These are phyloP conservation scores for Apocynum venetum DNA, from an alignment of 257 asterid species.

Conservation along the genomic window DNA sequence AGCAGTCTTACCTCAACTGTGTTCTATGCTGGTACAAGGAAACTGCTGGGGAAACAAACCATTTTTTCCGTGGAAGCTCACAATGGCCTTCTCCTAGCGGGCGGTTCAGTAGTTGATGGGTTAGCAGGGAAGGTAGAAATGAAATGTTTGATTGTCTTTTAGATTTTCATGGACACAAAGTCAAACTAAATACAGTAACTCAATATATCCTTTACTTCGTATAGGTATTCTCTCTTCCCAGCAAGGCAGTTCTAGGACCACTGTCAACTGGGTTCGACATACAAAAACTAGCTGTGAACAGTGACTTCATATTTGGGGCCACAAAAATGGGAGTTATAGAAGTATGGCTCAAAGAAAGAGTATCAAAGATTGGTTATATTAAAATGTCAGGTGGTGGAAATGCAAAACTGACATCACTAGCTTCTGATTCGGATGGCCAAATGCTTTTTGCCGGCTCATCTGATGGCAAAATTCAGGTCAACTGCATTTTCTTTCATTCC, in stretches of 20 bases:
- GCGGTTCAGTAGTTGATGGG: conserved; percentile 69
- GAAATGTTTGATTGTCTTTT: not conserved
- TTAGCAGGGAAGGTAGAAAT: conserved; percentile 64
- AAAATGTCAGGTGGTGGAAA: conserved; percentile 38
- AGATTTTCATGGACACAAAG: not conserved
- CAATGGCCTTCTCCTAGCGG: conserved; percentile 42
- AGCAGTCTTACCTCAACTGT: conserved; percentile 43
- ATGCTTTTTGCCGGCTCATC: conserved; percentile 68
- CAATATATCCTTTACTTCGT: not conserved
- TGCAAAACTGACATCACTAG: conserved; percentile 38
- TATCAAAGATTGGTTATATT: conserved; percentile 47
- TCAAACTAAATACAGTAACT: not conserved
- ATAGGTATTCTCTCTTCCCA: conserved; percentile 66
- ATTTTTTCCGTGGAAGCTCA: conserved; percentile 47
- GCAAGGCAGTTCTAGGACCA: conserved; percentile 61
- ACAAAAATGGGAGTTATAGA: conserved; percentile 63
- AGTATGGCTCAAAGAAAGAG: conserved; percentile 64
- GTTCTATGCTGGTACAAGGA: conserved; percentile 66
- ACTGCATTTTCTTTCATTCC: not conserved
- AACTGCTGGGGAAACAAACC: conserved; percentile 64
- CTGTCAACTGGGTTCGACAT: conserved; percentile 49
- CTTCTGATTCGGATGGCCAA: conserved; percentile 54
- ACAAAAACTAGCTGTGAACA: conserved; percentile 43
- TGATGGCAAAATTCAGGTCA: conserved; percentile 74
- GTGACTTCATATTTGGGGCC: conserved; percentile 58